phyloP scores from a whole-genome alignment of 192 early-diverging fungal species.

The Jimgerdemannia lactiflua region DNA sequence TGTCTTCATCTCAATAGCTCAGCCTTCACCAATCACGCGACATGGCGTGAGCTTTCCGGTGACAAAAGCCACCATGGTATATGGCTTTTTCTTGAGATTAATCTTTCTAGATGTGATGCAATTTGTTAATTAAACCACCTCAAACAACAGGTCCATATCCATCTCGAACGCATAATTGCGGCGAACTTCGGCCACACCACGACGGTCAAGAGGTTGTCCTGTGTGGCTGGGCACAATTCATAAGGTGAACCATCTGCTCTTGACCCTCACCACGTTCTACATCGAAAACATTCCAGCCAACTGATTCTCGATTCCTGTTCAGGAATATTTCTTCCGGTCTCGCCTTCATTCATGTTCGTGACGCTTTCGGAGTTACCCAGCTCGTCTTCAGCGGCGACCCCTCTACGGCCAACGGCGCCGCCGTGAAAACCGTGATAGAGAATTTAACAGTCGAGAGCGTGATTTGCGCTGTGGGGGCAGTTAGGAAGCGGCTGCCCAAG shows the following conservation, averaged over 20 bases:
- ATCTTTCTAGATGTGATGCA: no score
- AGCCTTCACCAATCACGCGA: not conserved
- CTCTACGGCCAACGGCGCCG: not conserved
- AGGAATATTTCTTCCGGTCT: conserved; percentile 69
- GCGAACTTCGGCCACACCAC: conserved; percentile 56
- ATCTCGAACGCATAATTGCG: conserved; percentile 73
- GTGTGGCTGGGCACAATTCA: conserved; percentile 72
- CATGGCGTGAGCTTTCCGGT: not conserved
- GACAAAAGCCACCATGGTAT: not conserved
- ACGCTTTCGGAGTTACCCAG: conserved; percentile 74
- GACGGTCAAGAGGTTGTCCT: conserved; percentile 65
- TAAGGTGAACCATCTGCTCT: conserved; percentile 36
- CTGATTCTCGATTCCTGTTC: conserved; percentile 5
- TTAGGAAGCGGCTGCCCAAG: conserved; percentile 53
- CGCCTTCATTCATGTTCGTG: conserved; percentile 77
- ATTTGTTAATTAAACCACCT: no score
- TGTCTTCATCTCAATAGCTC: not conserved
- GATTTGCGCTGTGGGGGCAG: conserved; percentile 62
- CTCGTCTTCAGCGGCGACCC: conserved; percentile 49
- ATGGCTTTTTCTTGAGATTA: no score
- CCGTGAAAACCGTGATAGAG: conserved; percentile 39
- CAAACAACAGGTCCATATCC: conserved; percentile 22
- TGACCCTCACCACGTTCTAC: not conserved
- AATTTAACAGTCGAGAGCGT: conserved; percentile 68
- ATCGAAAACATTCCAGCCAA: not conserved